phyloP scores from a whole-genome alignment of 2,329 filamentous ascomycete species.

The Chaetomiaceae sp. region DNA sequence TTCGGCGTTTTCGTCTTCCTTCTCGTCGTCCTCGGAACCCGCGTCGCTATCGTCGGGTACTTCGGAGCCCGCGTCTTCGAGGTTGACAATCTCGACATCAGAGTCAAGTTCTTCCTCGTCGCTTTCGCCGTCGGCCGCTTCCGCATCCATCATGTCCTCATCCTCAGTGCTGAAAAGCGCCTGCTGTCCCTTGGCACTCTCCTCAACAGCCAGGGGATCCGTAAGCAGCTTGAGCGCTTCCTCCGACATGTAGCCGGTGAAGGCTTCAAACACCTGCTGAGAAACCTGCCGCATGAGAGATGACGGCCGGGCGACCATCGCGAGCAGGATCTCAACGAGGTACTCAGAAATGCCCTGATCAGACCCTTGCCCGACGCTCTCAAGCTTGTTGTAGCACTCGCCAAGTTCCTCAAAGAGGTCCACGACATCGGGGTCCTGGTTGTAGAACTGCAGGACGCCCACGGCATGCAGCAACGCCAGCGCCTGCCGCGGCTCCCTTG shows the following conservation, averaged over 20 bases:
- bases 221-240: conserved; percentile 63
- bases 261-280: conserved; percentile 81
- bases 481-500: conserved; percentile 48
- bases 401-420: conserved; percentile 78
- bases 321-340: conserved; percentile 83
- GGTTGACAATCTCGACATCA: conserved; percentile 41
- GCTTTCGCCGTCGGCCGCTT: conserved; percentile 41
- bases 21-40: conserved; percentile 33
- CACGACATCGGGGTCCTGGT: conserved; percentile 80
- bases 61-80: conserved; percentile 38
- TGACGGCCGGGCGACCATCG: conserved; percentile 81
- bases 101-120: conserved; percentile 40
- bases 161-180: conserved; percentile 74
- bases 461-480: conserved; percentile 79
- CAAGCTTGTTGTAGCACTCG: conserved; percentile 65
- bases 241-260: conserved; percentile 68
- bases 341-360: conserved; percentile 61
- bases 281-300: conserved; percentile 80
- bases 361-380: conserved; percentile 51
- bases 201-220: conserved; percentile 71
- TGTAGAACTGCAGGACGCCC: conserved; percentile 83
- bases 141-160: conserved; percentile 52
- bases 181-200: conserved; percentile 77
- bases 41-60: conserved; percentile 38
- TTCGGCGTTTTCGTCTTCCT: conserved; percentile 42